Conservation (phyloP, 2,329 filamentous ascomycete species). For the Graphilbum sp. region DNA sequence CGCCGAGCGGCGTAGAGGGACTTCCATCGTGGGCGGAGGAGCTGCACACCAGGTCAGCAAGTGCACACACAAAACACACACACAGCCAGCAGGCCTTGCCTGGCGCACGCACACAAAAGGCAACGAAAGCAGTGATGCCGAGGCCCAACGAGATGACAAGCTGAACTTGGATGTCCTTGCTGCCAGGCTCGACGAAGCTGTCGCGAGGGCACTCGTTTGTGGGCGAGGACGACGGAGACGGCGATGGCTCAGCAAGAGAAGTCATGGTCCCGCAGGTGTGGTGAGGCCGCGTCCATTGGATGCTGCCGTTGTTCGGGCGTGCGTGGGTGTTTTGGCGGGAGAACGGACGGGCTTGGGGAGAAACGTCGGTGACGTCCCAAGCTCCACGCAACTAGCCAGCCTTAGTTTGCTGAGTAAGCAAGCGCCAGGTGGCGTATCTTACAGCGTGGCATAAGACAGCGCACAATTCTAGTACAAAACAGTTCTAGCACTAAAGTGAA, state of each 20-base stretch:
- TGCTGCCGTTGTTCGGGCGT: no score
- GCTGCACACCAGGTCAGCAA: constrained; percentile 26
- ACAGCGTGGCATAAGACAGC: no score
- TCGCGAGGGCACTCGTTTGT: constrained; percentile 12
- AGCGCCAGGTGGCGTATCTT: no score
- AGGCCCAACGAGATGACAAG: constrained; percentile 55
- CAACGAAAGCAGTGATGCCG: constrained; percentile 53
- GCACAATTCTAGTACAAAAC: no score
- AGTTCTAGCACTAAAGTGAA: no score
- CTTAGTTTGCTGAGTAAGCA: no score
- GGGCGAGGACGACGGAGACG: constrained; percentile 5
- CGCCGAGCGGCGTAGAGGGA: constrained; percentile 75
- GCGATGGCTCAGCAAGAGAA: not conserved
- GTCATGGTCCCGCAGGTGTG: constrained; percentile 9
- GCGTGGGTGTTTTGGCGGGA: no score
- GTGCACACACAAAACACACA: constrained; percentile 48
- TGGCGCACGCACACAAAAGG: constrained; percentile 61
- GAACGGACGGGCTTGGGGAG: no score
- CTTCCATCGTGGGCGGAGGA: constrained; percentile 82
- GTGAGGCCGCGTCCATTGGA: not conserved
- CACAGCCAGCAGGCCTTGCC: no score
- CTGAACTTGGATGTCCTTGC: constrained; percentile 42
- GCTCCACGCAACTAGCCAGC: no score
- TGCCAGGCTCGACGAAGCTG: constrained; percentile 18
- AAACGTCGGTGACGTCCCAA: no score